phyloP scores from a whole-genome alignment of 495 filamentous ascomycete species.

The Coniosporium apollinis region DNA sequence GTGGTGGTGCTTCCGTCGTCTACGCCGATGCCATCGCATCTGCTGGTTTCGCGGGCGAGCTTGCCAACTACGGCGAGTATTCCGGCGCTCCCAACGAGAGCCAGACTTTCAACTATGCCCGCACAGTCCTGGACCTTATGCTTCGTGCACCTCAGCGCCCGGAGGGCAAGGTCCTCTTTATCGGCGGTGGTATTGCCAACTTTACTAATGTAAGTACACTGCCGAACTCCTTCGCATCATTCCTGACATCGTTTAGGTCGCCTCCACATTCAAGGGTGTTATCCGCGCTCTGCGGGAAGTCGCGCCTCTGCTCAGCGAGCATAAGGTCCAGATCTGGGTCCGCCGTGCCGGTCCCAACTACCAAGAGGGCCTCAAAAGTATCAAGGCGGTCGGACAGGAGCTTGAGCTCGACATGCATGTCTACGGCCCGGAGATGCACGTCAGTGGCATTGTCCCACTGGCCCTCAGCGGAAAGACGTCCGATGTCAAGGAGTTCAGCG shows the following conservation, averaged over 20 bases:
- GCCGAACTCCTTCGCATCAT: background rate
- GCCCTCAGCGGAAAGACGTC: conserved; percentile 42
- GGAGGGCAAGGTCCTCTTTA: conserved; percentile 96
- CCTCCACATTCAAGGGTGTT: conserved; percentile 98
- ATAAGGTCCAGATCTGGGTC: conserved; percentile 99
- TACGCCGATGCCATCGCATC: conserved; percentile 98
- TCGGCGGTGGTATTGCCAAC: conserved; percentile 99
- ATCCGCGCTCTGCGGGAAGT: conserved; percentile 94
- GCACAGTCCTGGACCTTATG: conserved; percentile 95
- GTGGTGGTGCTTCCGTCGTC: conserved; percentile 98
- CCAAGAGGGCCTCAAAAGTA: conserved; percentile 99
- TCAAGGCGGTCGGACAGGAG: conserved; percentile 89
- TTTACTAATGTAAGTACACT: conserved; percentile 59
- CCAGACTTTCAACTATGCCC: conserved; percentile 95
- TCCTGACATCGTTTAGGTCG: conserved; percentile 39
- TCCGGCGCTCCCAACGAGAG: conserved; percentile 95
- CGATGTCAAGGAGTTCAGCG: conserved; percentile 30
- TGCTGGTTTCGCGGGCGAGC: conserved; percentile 82
- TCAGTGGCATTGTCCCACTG: conserved; percentile 51
- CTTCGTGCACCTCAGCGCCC: conserved; percentile 71
- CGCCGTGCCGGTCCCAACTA: conserved; percentile 98
- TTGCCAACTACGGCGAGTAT: conserved; percentile 99
- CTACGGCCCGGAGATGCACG: conserved; percentile 94
- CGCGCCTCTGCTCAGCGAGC: conserved; percentile 69
- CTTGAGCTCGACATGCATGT: conserved; percentile 89